Evolutionary conservation across 306 rosid genomes (phyloP).

Genomic region (Casuarina glauca): DNA sequence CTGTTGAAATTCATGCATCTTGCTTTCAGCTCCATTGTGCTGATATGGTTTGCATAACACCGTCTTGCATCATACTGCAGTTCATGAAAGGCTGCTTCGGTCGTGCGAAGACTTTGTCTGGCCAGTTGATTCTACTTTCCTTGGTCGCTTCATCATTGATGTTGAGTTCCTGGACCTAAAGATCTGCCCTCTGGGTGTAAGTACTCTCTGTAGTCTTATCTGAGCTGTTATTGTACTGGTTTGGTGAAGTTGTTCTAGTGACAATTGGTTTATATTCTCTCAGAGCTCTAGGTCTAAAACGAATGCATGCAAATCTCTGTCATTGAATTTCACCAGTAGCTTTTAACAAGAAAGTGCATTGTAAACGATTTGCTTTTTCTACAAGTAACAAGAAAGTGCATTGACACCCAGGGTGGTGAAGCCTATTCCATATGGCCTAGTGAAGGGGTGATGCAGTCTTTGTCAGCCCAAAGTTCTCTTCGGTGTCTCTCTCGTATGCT

Average conservation of each 20-base stretch:
- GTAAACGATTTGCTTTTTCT: not conserved
- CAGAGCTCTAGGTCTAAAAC: not conserved
- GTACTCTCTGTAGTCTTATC: conserved; percentile 31
- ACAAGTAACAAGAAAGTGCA: not conserved
- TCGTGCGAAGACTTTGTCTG: conserved; percentile 73
- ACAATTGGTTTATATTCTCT: not conserved
- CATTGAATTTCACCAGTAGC: not conserved
- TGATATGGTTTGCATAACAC: conserved; percentile 12
- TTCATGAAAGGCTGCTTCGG: conserved; percentile 68
- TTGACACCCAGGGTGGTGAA: conserved; percentile 58
- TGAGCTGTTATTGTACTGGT: not conserved
- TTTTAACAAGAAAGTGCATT: not conserved
- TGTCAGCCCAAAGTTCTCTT: conserved; percentile 57
- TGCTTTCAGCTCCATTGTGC: not conserved
- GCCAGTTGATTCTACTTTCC: conserved; percentile 64
- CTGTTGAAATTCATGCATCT: conserved; percentile 1
- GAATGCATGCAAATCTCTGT: not conserved
- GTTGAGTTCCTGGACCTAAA: conserved; percentile 89
- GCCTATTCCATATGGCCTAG: conserved; percentile 66
- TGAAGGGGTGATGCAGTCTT: conserved; percentile 49
- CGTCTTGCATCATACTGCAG: conserved; percentile 34
- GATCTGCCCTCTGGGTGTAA: conserved; percentile 63
- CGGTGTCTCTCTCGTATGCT: conserved; percentile 80
- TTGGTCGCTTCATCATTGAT: conserved; percentile 72
- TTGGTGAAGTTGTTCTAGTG: not conserved